These are phyloP conservation scores for Geoglossum glabrum DNA, from an alignment of 495 filamentous ascomycete species.

Conservation along the genomic window DNA sequence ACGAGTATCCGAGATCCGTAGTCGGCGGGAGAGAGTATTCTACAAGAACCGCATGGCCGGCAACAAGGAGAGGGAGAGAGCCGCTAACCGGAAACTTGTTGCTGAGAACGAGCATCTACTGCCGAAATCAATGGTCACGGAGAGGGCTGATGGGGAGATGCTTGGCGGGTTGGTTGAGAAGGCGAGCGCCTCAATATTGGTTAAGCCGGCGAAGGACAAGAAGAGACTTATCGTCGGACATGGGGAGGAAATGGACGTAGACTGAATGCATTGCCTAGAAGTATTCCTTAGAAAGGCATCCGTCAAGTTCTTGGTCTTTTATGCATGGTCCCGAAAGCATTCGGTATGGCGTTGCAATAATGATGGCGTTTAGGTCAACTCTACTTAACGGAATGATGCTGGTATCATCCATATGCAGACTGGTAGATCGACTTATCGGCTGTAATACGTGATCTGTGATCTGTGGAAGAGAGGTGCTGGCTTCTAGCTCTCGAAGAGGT, in stretches of 20 bases:
- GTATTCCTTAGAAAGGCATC: not conserved
- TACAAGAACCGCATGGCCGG: constrained; percentile 84
- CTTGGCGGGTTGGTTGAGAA: not conserved
- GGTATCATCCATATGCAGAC: not conserved
- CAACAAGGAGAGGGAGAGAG: constrained; percentile 60
- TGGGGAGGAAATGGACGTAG: constrained; percentile 18
- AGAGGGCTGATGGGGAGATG: not conserved
- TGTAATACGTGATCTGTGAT: not conserved
- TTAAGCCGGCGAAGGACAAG: constrained; percentile 1
- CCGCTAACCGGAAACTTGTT: constrained; percentile 67
- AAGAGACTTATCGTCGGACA: constrained; percentile 12
- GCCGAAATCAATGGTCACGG: constrained; percentile 20
- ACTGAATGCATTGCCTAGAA: constrained; percentile 2
- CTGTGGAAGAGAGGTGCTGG: too few species aligned
- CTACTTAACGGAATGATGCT: not conserved
- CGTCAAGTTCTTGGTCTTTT: not conserved
- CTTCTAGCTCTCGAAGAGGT: too few species aligned
- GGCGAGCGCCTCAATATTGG: not conserved
- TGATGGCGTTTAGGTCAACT: not conserved
- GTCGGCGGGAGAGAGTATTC: constrained; percentile 66
- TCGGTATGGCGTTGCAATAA: not conserved
- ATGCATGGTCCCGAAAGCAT: not conserved
- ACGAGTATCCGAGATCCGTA: constrained; percentile 70
- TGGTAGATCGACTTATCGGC: not conserved
- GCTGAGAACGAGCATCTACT: constrained; percentile 79